phyloP scores from a whole-genome alignment of 169 alveolate genomes.

The Theileria orientalis region DNA sequence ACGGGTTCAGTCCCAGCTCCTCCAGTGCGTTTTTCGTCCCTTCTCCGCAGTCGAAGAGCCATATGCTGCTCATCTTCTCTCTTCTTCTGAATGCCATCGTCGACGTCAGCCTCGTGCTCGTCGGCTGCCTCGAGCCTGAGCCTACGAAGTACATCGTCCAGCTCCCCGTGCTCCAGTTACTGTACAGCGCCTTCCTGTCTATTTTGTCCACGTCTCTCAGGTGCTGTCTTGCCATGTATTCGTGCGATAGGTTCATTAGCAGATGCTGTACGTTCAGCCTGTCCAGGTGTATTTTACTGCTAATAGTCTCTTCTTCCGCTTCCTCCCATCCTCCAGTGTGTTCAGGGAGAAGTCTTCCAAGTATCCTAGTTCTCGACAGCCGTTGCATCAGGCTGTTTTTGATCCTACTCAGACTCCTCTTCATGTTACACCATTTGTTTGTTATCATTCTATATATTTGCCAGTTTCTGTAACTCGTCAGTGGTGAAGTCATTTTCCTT shows the following conservation, averaged over 20 bases:
- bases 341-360: neutral
- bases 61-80: constrained; percentile 10
- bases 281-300: neutral
- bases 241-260: neutral
- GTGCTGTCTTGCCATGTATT: neutral
- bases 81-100: constrained; percentile 62
- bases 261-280: neutral
- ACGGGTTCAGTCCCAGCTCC: constrained; percentile 34
- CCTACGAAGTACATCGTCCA: constrained; percentile 76
- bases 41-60: constrained; percentile 79
- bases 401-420: neutral
- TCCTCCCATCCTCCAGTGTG: neutral
- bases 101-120: constrained; percentile 72
- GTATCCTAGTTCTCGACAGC: neutral
- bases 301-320: neutral
- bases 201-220: neutral
- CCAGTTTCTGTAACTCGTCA: neutral
- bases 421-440: neutral
- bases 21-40: constrained; percentile 61
- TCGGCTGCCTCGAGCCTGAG: constrained; percentile 73
- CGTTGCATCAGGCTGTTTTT: neutral
- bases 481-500: neutral
- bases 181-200: neutral
- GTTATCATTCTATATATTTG: neutral
- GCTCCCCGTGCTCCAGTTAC: constrained; percentile 1